These are phyloP conservation scores for Hyaloperonospora brassicae DNA, from an alignment of 352 stramenopile species.

Conservation along the genomic window DNA sequence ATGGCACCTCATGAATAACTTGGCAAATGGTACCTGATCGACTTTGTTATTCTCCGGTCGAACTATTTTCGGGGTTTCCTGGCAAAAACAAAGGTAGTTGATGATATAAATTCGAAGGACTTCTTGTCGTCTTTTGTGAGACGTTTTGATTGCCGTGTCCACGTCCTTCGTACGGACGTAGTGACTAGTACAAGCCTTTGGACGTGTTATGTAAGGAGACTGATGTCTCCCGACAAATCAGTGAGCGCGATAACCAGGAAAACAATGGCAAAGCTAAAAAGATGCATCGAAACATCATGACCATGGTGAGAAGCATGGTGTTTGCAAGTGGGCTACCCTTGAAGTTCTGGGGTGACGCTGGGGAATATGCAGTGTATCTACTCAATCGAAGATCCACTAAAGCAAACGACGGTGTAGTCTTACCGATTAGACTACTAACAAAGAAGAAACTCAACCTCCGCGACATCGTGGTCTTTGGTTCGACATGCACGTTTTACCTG, in stretches of 20 bases:
- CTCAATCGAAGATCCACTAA: no score
- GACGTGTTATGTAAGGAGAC: background rate
- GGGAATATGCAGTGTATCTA: no score
- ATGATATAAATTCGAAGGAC: background rate
- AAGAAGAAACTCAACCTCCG: no score
- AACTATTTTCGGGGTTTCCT: background rate
- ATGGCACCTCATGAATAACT: background rate
- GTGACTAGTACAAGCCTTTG: background rate
- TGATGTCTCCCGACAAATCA: background rate
- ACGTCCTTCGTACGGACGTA: background rate
- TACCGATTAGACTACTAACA: no score
- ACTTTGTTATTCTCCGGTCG: background rate
- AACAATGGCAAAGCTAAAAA: background rate
- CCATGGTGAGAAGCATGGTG: constrained; percentile 8
- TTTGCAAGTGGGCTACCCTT: no score
- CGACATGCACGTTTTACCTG: no score
- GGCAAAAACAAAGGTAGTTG: background rate
- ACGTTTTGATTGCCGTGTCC: background rate
- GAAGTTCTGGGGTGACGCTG: no score
- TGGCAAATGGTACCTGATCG: background rate
- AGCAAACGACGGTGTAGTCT: no score
- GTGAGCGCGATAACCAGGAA: background rate
- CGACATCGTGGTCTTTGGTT: no score
- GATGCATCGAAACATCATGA: constrained; percentile 1
- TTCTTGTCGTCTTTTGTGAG: background rate